Base-by-base conservation (phyloP, 23 red algal genomes). In the Gracilaria gracilis region DNA sequence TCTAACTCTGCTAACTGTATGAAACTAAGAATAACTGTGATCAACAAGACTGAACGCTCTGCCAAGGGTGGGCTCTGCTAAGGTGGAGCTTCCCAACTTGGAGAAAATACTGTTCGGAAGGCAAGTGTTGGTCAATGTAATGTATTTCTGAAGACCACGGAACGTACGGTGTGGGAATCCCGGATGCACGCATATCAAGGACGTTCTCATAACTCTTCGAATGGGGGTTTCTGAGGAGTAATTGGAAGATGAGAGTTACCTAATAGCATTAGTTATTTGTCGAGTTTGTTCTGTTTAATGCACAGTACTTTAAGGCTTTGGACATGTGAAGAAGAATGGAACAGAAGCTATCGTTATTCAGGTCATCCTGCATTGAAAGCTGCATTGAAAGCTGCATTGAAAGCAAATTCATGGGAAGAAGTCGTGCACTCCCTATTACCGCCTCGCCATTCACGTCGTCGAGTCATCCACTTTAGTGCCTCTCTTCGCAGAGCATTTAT, bases 1-100 rank as follows among this genome's bases (percentile, higher is more conserved):
- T 15, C 39, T 77, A 50, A 77, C 72, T 77, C 27, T 77, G 23
- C 20, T 77, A 77, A 49, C 72, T 77, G 72, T 77, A 77, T 77
- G 46, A 51, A 69, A 37, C 12, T 19, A 24, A 37, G 11, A 34
- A 37, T 69, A 36, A 36, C 32, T 69, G 32, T 37, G 64, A 37
- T 32, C 64, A 69, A 37, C 51, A 48, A 48, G 12, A 48, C 44
- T n/a, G n/a, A n/a, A n/a, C n/a, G n/a, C n/a, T n/a, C n/a, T n/a
- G n/a, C n/a, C n/a, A n/a, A n/a, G n/a, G n/a, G n/a, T n/a, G n/a
- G n/a, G n/a, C n/a, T n/a, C n/a, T n/a, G n/a, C n/a, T n/a, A n/a
- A n/a, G n/a, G n/a, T n/a, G n/a, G n/a, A n/a, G n/a, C n/a, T n/a
- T n/a, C 17, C 16, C 51, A 46, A 46, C 42, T 11, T 11, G 5